Base-by-base conservation (phyloP, 208 protist species). In the Polymyxa betae region DNA sequence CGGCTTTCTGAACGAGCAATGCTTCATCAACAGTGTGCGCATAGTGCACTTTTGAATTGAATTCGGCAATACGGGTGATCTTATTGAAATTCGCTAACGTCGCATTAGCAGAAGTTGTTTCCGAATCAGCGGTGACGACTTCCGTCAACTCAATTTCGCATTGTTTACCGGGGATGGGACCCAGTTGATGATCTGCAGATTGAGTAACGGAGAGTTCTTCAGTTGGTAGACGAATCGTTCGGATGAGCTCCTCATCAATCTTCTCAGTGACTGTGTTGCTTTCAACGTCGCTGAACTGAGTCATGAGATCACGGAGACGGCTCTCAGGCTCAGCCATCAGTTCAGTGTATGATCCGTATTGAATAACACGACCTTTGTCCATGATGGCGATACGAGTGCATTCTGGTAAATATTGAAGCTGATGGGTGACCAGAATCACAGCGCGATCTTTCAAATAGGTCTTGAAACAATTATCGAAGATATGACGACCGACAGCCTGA, bases 401-500 rank as follows among this genome's bases (percentile, higher is more conserved):
- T 43, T 5, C 5, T 20, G 87, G 41, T 20, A 91, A 12, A 68
- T 91, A 91, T 45, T 92, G 91, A 0, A 93, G 77, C 78, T 93
- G 89, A 89, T 92, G 0, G 0, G 91, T 92, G 38, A 92, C 89
- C 24, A 93, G 0, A 0, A 93, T 38, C 10, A 46, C 49, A n/a
- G 91, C 49, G 72, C 88, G 89, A 38, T 64, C 82, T 0, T 0
- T 5, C 38, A 93, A 88, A 38, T 38, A 52, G 5, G 44, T 54
- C 35, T 91, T 66, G 49, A 93, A 90, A 77, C 89, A 77, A 12
- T 90, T 45, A n/a, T 92, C 49, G 89, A 93, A 88, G 45, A 94
- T 20, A 87, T 93, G 87, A 32, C 77, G 82, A 0, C 60, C 91
- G 0, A 93, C 92, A 77, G 88, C 38, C 38, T 87, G 60, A 77